These are phyloP conservation scores for Paramecium caudatum DNA, from an alignment of 73 alveolate species.

Conservation along the genomic window DNA sequence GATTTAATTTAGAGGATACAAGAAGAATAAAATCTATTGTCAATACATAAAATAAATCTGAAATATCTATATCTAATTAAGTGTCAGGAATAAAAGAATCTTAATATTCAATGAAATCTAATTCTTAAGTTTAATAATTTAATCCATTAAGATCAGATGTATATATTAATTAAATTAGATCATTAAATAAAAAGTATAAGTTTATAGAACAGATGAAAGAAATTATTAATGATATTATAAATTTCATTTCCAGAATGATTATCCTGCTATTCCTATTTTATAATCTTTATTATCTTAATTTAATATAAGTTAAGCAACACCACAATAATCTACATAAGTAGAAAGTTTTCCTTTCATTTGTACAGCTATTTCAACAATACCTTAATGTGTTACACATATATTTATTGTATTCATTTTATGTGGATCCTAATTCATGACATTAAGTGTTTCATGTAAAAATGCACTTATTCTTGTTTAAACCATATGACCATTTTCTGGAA, in stretches of 20 bases:
- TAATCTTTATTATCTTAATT: too few species aligned
- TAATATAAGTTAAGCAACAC: background rate
- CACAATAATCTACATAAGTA: background rate
- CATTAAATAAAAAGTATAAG: background rate
- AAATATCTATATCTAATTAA: background rate
- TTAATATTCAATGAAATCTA: background rate
- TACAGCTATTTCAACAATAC: background rate
- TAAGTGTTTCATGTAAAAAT: background rate
- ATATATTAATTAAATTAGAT: background rate
- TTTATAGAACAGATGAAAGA: background rate
- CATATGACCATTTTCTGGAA: background rate
- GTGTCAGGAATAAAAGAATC: conserved; percentile 32
- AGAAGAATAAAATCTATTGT: conserved; percentile 19
- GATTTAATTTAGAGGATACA: conserved; percentile 1
- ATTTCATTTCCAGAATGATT: too few species aligned
- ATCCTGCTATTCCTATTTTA: too few species aligned
- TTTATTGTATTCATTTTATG: background rate
- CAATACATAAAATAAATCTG: conserved; percentile 5
- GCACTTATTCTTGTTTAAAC: background rate
- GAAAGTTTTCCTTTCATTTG: background rate
- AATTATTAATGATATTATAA: too few species aligned
- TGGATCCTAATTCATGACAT: background rate
- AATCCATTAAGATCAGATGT: conserved; percentile 38
- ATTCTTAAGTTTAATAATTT: background rate
- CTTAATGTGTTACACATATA: conserved; percentile 3